Evolutionary conservation across 1,284 basidiomycete genomes (phyloP).

Genomic region (Cryptococcus sp.): DNA sequence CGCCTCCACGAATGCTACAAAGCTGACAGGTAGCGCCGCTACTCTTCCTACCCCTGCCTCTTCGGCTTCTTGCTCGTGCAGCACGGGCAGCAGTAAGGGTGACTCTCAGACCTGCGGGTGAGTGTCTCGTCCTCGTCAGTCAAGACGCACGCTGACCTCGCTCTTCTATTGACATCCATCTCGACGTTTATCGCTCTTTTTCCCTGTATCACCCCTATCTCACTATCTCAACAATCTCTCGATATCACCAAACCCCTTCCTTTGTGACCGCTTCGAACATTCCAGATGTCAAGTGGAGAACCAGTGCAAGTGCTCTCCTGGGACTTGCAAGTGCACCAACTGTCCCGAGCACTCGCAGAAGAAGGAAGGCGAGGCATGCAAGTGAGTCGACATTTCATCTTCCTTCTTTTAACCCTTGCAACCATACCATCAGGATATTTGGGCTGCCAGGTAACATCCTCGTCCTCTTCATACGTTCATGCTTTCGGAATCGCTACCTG

Average conservation of each 20-base stretch:
- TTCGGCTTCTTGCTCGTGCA: constrained; percentile 4
- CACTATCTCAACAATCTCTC: background rate
- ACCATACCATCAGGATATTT: too few species aligned
- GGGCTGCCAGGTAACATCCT: too few species aligned
- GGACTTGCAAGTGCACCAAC: constrained; percentile 9
- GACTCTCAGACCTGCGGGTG: constrained; percentile 3
- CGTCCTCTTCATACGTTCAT: too few species aligned
- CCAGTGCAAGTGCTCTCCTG: constrained; percentile 7
- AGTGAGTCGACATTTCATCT: constrained; percentile 3
- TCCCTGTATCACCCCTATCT: background rate
- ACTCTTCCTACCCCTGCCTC: constrained; percentile 4
- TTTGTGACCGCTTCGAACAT: background rate
- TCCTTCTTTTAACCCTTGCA: too few species aligned
- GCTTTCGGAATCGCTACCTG: background rate
- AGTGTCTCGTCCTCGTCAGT: background rate
- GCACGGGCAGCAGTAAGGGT: background rate
- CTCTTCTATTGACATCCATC: background rate
- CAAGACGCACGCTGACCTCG: constrained; percentile 1
- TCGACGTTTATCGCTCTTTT: background rate
- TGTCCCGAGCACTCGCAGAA: constrained; percentile 6
- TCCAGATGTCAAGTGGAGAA: constrained; percentile 6
- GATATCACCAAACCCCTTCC: background rate
- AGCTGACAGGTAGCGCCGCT: constrained; percentile 1
- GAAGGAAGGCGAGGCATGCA: constrained; percentile 5
- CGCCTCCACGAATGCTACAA: background rate